Conservation (phyloP, 768 basidiomycete species). For the Trichaptum fuscoviolaceum region DNA sequence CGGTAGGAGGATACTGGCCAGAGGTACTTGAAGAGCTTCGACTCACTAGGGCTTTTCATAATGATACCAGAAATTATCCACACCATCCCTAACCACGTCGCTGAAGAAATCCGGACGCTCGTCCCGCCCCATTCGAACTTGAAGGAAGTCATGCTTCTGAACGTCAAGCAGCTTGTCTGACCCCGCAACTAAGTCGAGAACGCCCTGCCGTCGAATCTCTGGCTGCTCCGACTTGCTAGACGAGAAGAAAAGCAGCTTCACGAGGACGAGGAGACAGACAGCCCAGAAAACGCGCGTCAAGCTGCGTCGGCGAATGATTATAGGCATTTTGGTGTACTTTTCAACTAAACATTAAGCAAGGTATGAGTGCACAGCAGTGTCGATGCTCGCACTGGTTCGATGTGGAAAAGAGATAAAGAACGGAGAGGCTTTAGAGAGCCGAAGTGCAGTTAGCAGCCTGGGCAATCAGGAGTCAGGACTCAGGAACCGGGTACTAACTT, state of each 20-base stretch:
- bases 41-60: conserved; percentile 90
- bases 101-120: conserved; percentile 77
- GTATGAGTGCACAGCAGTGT: not conserved
- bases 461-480: too few species aligned
- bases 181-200: conserved; percentile 59
- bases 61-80: conserved; percentile 84
- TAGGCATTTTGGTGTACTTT: conserved; percentile 19
- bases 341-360: not conserved
- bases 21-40: not conserved
- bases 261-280: conserved; percentile 19
- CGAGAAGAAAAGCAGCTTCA: conserved; percentile 17
- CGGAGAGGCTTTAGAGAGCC: not conserved
- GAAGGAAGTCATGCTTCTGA: conserved; percentile 82
- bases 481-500: too few species aligned
- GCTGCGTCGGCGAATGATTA: conserved; percentile 24
- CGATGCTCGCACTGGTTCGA: not conserved
- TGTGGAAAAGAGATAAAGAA: not conserved
- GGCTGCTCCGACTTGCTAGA: conserved; percentile 16
- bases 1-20: not conserved
- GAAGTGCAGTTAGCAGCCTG: not conserved
- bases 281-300: conserved; percentile 18
- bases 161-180: conserved; percentile 82
- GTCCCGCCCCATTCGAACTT: conserved; percentile 84
- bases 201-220: conserved; percentile 52
- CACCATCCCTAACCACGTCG: conserved; percentile 68